Conservation (phyloP, 352 stramenopile species). For the Aphanomyces stellatus region DNA sequence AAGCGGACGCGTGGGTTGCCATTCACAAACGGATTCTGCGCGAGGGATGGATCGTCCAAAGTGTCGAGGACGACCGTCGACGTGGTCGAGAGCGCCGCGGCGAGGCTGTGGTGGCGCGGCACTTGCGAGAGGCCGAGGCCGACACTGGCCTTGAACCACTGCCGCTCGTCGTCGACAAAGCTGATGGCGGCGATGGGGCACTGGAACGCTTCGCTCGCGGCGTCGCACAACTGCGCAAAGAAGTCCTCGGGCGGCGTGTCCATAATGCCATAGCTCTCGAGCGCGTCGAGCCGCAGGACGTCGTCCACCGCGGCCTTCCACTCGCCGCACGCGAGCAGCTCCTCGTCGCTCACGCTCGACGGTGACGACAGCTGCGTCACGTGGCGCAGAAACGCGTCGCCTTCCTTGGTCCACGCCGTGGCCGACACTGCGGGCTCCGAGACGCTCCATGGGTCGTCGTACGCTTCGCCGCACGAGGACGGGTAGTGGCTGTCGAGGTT, state of each 20-base stretch:
- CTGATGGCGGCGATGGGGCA: conserved; percentile 8
- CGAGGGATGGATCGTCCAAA: conserved; percentile 22
- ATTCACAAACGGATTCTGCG: conserved; percentile 72
- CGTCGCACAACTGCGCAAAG: neutral
- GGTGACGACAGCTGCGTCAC: too few species aligned
- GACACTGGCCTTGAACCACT: conserved; percentile 14
- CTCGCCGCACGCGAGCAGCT: too few species aligned
- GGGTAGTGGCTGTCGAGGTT: neutral
- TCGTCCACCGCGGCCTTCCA: neutral
- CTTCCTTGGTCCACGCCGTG: too few species aligned
- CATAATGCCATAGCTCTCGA: neutral
- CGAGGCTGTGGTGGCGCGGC: neutral
- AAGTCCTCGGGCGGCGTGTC: neutral
- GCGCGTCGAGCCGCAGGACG: neutral
- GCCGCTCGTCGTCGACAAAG: conserved; percentile 1
- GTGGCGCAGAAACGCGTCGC: too few species aligned
- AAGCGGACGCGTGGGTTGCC: conserved; percentile 67
- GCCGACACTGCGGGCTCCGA: too few species aligned
- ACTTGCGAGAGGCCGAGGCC: neutral
- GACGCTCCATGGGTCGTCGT: too few species aligned
- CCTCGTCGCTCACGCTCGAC: too few species aligned
- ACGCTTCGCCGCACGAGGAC: too few species aligned
- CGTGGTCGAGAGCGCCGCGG: neutral
- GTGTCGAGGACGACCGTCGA: conserved; percentile 26
- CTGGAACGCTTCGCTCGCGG: neutral